Base-by-base conservation (phyloP, 1,284 basidiomycete genomes). In the Marasmius fiardii region DNA sequence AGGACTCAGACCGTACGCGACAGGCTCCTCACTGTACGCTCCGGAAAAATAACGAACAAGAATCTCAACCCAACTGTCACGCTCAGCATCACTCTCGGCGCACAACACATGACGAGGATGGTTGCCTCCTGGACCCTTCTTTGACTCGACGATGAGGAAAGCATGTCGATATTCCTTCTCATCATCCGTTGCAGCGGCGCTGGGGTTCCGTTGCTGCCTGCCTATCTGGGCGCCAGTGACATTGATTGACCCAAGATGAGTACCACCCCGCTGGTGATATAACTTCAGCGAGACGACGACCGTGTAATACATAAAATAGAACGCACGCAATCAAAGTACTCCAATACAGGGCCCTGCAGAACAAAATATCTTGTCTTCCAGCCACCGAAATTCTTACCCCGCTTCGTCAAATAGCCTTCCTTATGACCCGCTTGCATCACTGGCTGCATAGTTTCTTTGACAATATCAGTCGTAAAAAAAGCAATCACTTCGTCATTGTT, bases 281-380 rank as follows among this genome's bases (percentile, higher is more conserved):
- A n/a, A n/a, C n/a, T n/a, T n/a, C n/a, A n/a, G n/a, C n/a, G 50
- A 51, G 24, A 44, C 7, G 20, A 12, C 20, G 39, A n/a, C 20
- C 16, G 51, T 61, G 48, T 58, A 61, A 48, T 61, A 28, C 44
- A 50, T 44, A 50, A 60, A 35, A 39, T 37, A 7, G 11, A 12
- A 83, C 92, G 73, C 70, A 95, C 93, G 64, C 85, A 88, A 72
- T 98, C 96, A 67, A 93, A 98, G 71, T 98, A 98, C 68, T 96
- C 93, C 58, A 98, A 79, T 0, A 89, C 78, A 5, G 92, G 84
- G 8, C 94, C 88, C 71, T 93, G 85, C 45, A 98, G 77, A 7
- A 97, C 90, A 66, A 98, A 98, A 71, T 89, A 98, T 44, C 96
- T 81, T 31, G 93, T 94, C 68, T 95, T 95, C 95, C 95, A 97